Percentiles rank a stretch among this genome's conserved stretches.
phyloP scores from a whole-genome alignment of 345 rosid genomes.

The Draba incana region DNA sequence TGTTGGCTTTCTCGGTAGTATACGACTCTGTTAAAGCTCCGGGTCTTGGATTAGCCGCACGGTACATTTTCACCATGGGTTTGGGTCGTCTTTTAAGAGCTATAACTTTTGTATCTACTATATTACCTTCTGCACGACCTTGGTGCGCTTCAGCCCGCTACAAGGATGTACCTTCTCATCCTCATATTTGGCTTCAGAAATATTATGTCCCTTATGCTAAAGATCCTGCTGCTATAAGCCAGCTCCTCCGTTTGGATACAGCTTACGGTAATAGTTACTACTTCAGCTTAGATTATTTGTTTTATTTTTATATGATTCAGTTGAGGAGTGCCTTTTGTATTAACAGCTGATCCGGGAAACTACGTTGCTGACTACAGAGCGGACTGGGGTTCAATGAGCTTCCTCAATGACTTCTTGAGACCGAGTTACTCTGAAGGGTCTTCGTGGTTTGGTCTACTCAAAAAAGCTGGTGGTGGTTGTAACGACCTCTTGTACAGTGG shows the following conservation, averaged over 20 bases:
- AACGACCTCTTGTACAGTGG: conserved; percentile 95
- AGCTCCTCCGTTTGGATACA: conserved; percentile 54
- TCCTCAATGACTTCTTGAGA: conserved; percentile 79
- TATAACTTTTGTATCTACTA: conserved; percentile 79
- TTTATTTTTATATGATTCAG: neutral
- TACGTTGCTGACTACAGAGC: conserved; percentile 62
- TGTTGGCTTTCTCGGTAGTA: conserved; percentile 88
- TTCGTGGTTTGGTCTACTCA: conserved; percentile 74
- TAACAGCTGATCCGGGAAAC: conserved; percentile 57
- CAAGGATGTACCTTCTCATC: conserved; percentile 62
- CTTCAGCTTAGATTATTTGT: neutral
- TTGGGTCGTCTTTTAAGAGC: conserved; percentile 93
- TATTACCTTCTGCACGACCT: conserved; percentile 91
- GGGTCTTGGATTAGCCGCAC: conserved; percentile 89
- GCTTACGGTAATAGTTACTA: conserved; percentile 34
- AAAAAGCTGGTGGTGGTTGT: conserved; percentile 97
- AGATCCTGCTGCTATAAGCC: conserved; percentile 65
- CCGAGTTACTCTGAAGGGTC: conserved; percentile 71
- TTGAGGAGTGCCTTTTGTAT: conserved; percentile 8
- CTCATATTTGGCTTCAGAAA: conserved; percentile 91
- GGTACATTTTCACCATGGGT: conserved; percentile 93
- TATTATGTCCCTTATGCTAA: conserved; percentile 85
- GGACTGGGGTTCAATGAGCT: conserved; percentile 85
- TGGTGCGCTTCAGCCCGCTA: conserved; percentile 89
- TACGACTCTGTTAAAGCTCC: conserved; percentile 83